phyloP scores from a whole-genome alignment of 2,329 filamentous ascomycete species.

The Bipolaris cookei region DNA sequence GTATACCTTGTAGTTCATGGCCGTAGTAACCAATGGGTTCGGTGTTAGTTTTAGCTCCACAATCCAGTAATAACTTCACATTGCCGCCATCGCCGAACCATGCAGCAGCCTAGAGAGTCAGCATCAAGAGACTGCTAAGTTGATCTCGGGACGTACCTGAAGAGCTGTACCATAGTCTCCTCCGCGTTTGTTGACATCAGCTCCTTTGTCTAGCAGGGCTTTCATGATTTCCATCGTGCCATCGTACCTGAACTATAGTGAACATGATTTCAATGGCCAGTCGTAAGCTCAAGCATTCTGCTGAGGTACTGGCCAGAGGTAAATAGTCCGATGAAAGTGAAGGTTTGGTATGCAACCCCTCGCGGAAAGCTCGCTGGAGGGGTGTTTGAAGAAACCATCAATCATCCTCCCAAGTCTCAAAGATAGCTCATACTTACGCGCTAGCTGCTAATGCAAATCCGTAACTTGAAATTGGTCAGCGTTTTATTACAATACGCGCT shows the following conservation, averaged over 20 bases:
- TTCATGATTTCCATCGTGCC: constrained; percentile 28
- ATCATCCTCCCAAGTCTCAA: neutral
- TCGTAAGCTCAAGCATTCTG: neutral
- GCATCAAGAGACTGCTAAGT: too few relatives aligned
- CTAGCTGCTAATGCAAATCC: neutral
- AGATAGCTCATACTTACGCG: neutral
- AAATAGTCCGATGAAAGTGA: too few relatives aligned
- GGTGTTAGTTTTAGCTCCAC: constrained; percentile 32
- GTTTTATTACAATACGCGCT: neutral
- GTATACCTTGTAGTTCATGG: constrained; percentile 25
- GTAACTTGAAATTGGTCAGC: neutral
- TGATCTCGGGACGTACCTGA: constrained; percentile 6
- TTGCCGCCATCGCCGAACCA: constrained; percentile 25
- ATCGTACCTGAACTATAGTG: constrained; percentile 15
- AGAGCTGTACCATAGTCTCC: constrained; percentile 32
- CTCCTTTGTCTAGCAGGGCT: constrained; percentile 25
- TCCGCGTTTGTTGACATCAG: constrained; percentile 30
- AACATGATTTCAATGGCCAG: neutral
- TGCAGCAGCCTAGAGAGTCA: constrained; percentile 12
- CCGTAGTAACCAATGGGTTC: constrained; percentile 26
- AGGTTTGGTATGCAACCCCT: too few relatives aligned
- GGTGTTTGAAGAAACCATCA: too few relatives aligned
- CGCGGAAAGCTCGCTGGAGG: too few relatives aligned
- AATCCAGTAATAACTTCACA: constrained; percentile 29
- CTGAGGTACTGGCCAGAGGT: neutral